Conservation (phyloP, 495 filamentous ascomycete species). For the Parmelia sp. region DNA sequence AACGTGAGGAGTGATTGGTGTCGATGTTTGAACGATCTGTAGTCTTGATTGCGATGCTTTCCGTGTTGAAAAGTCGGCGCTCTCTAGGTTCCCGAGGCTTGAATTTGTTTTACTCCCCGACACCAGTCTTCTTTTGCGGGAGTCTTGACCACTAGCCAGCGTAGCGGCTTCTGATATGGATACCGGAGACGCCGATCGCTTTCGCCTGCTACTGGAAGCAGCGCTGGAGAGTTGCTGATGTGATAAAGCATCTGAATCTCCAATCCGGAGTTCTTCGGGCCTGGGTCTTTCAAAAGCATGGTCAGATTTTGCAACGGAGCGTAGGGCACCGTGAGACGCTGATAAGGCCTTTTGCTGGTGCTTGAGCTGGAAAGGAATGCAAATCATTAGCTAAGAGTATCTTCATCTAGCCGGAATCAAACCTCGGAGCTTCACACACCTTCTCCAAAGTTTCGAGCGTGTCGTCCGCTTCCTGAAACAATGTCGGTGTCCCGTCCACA, state of each 20-base stretch:
- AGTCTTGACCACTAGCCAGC: slow-evolving; percentile 16
- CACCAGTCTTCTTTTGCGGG: slow-evolving; percentile 23
- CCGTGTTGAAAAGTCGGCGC: slow-evolving; percentile 2
- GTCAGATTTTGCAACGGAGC: slow-evolving; percentile 37
- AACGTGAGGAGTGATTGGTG: slow-evolving; percentile 24
- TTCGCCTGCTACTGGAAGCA: slow-evolving; percentile 13
- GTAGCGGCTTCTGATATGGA: slow-evolving; percentile 52
- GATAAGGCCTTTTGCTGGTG: slow-evolving; percentile 45
- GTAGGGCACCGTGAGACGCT: slow-evolving; percentile 51
- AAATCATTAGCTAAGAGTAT: slow-evolving; percentile 21
- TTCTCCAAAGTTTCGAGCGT: slow-evolving; percentile 47
- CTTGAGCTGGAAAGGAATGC: slow-evolving; percentile 36
- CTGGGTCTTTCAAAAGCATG: slow-evolving; percentile 25
- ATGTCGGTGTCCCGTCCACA: slow-evolving; percentile 56
- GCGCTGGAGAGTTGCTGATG: slow-evolving; percentile 3
- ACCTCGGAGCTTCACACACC: slow-evolving; percentile 42
- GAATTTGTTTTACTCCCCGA: slow-evolving; percentile 6
- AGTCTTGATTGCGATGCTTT: slow-evolving; percentile 18
- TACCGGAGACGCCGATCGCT: slow-evolving; percentile 51
- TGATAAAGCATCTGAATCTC: neutral
- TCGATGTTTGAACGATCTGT: slow-evolving; percentile 27
- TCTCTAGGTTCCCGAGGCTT: slow-evolving; percentile 3
- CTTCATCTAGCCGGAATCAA: neutral
- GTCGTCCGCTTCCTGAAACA: slow-evolving; percentile 63
- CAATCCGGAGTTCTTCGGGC: slow-evolving; percentile 4